These are phyloP conservation scores for Microdochium bolleyi DNA, from an alignment of 2,329 filamentous ascomycete species.

Conservation along the genomic window DNA sequence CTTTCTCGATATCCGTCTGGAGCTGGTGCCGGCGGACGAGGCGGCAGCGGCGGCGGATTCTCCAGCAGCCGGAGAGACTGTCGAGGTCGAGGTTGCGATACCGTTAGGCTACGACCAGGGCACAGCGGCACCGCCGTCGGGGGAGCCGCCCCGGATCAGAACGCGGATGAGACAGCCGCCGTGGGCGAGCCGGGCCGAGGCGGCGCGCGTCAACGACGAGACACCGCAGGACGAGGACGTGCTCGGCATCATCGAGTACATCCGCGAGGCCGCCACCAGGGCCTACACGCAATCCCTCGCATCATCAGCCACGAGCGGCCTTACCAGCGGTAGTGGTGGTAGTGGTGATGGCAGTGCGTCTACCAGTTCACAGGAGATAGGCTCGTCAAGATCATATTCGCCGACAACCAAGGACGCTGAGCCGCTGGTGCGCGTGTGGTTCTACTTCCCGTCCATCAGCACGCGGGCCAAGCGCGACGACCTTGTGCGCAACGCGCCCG, in stretches of 20 bases:
- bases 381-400: not conserved
- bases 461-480: slow-evolving; percentile 52
- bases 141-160: slow-evolving; percentile 30
- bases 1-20: slow-evolving; percentile 16
- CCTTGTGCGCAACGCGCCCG: slow-evolving; percentile 42
- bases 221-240: slow-evolving; percentile 34
- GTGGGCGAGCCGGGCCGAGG: slow-evolving; percentile 43
- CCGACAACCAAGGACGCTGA: not conserved
- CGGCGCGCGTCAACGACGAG: slow-evolving; percentile 24
- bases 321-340: not conserved
- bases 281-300: slow-evolving; percentile 15
- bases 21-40: slow-evolving; percentile 7
- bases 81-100: slow-evolving; percentile 26
- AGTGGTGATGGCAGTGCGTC: not conserved
- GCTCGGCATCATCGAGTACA: slow-evolving; percentile 33
- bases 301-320: slow-evolving; percentile 3
- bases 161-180: slow-evolving; percentile 37
- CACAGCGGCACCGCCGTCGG: slow-evolving; percentile 1
- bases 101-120: slow-evolving; percentile 16
- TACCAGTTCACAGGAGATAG: not conserved
- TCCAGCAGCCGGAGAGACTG: slow-evolving; percentile 1
- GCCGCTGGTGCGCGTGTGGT: slow-evolving; percentile 46
- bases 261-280: slow-evolving; percentile 24
- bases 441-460: slow-evolving; percentile 55
- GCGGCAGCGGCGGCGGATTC: slow-evolving; percentile 2